These are phyloP conservation scores for Globisporangium cylindrosporum DNA, from an alignment of 352 stramenopile species.

Conservation along the genomic window DNA sequence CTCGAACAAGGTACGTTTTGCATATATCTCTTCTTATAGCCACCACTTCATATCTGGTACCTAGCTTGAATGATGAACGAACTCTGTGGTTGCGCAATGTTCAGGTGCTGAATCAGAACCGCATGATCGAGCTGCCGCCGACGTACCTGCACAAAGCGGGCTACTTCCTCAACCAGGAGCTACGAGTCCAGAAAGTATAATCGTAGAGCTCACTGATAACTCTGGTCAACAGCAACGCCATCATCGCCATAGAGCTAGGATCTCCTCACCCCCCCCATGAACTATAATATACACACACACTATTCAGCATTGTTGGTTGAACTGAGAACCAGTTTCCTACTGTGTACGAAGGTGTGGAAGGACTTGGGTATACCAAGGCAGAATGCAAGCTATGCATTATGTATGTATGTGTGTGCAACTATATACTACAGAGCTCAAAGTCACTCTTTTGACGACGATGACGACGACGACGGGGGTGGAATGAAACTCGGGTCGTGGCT, in stretches of 20 bases:
- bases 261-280: background rate
- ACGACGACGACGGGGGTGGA: background rate
- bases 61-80: background rate
- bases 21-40: background rate
- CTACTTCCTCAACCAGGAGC: conserved; percentile 67
- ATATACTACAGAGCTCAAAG: too few species aligned
- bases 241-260: background rate
- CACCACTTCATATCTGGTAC: background rate
- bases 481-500: conserved; percentile 30
- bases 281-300: conserved; percentile 2
- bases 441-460: conserved; percentile 1
- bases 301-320: background rate
- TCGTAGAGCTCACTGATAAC: background rate
- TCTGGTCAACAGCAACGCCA: background rate
- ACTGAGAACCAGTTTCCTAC: background rate
- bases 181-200: conserved; percentile 69
- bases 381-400: background rate
- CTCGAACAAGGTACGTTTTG: conserved; percentile 52
- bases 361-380: background rate
- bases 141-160: conserved; percentile 83
- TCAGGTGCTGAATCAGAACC: conserved; percentile 65
- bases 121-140: conserved; percentile 62
- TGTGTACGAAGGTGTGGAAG: background rate
- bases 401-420: background rate
- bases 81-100: background rate